These are phyloP conservation scores for Parasitella parasitica DNA, from an alignment of 371 early-diverging fungal genomes.

Conservation along the genomic window DNA sequence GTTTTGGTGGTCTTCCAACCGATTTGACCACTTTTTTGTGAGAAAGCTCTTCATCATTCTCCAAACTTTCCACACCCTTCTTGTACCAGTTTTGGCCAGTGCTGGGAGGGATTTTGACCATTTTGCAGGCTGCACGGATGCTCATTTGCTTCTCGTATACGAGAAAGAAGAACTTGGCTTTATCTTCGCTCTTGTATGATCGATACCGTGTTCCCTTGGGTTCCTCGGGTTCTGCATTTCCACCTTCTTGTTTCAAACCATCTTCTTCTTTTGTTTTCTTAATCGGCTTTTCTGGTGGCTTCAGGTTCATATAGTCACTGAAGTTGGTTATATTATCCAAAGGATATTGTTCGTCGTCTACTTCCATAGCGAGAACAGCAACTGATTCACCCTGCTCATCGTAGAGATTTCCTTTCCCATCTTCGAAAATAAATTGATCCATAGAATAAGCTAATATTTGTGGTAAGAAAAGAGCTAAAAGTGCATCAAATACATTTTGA, in stretches of 20 bases:
- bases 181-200: slow-evolving; percentile 10
- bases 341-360: slow-evolving; percentile 3
- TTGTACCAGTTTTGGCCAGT: too few species aligned
- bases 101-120: too few species aligned
- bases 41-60: too few species aligned
- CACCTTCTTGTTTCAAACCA: too few species aligned
- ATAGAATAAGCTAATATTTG: too few species aligned
- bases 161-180: slow-evolving; percentile 7
- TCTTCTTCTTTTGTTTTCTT: too few species aligned
- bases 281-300: slow-evolving; percentile 4
- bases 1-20: too few species aligned
- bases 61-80: too few species aligned
- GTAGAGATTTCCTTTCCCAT: not conserved
- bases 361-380: not conserved
- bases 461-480: too few species aligned
- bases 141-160: slow-evolving; percentile 10
- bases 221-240: too few species aligned
- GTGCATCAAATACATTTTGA: too few species aligned
- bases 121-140: slow-evolving; percentile 5
- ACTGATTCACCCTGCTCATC: not conserved
- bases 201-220: slow-evolving; percentile 4
- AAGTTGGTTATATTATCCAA: not conserved
- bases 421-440: not conserved
- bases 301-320: not conserved
- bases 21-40: too few species aligned